Evolutionary conservation across 2,329 filamentous ascomycete species (phyloP).

Genomic region (Fonsecaea multimorphosa): DNA sequence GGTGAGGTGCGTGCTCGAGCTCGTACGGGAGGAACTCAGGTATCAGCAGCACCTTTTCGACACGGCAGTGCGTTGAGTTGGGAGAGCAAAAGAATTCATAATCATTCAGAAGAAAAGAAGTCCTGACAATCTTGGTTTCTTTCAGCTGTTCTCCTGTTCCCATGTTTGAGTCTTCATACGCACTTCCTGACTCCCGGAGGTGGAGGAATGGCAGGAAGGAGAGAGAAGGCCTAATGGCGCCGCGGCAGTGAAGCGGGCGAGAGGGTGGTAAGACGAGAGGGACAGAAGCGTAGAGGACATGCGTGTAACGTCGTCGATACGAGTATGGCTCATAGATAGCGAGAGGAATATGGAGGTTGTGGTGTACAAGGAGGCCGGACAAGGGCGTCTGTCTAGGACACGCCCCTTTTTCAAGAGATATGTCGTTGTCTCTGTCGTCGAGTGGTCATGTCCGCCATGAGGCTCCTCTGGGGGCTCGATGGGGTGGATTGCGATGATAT

Average conservation of each 20-base stretch:
- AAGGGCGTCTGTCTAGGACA: not conserved
- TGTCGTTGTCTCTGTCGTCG: not conserved
- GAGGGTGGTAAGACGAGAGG: not conserved
- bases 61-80: not conserved
- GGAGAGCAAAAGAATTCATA: not conserved
- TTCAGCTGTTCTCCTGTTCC: not conserved
- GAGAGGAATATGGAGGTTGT: not conserved
- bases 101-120: not conserved
- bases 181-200: not conserved
- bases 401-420: too few relatives aligned
- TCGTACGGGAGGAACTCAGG: not conserved
- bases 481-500: not conserved
- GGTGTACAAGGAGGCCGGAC: not conserved
- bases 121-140: not conserved
- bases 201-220: not conserved
- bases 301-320: not conserved
- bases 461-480: not conserved
- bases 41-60: constrained; percentile 7
- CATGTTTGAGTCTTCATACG: not conserved
- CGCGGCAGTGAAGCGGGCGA: not conserved
- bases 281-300: not conserved
- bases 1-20: not conserved
- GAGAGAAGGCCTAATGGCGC: not conserved
- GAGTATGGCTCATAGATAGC: not conserved
- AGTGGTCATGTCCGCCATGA: not conserved